Base-by-base conservation (phyloP, 768 basidiomycete species). In the Clitopilus passeckerianus region DNA sequence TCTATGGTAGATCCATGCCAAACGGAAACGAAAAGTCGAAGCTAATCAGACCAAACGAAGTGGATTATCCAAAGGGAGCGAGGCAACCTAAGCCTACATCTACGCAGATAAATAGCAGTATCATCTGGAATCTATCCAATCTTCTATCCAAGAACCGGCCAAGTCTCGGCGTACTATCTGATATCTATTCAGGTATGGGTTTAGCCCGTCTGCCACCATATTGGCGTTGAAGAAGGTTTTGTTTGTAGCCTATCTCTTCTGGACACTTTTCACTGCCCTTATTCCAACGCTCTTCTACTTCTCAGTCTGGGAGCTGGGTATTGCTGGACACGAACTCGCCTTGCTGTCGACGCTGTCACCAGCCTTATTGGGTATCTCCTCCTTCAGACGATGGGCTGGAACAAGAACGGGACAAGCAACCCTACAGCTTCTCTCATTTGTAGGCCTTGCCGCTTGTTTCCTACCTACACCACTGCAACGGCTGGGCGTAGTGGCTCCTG, bases 261-360 rank as follows among this genome's bases (percentile, higher is more conserved):
- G 90, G 90, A 90, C 92, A 0, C 79, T 91, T 53, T 85, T 90
- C 69, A 95, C 93, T 1, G 80, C 85, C 2, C 83, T 94, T 18
- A 82, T 87, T 6, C 86, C 89, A 1, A 86, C 90, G 3, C 77
- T 95, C 3, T 95, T 95, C 75, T 95, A 95, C 73, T 95, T 93
- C 74, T 93, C 91, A 23, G 85, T 96, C 18, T 95, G 93, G 93
- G 82, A 92, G 67, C 85, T 95, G 16, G 91, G 89, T 24, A 79
- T 95, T 30, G 85, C 90, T 10, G 94, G 94, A 5, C 83, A 87
- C 34, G 94, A 96, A 68, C 77, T 91, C 15, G 82, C 92, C 0
- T 73, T 93, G 2, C 75, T 95, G 8, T 80, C 83, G 7, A 84
- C 85, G 7, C 80, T 95, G 24, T 85, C 93, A 0, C 91, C 92